Percentiles rank a stretch among this genome's conserved stretches.
Evolutionary conservation across 208 protist species (phyloP).

Genomic region (Acanthamoeba divionensis): DNA sequence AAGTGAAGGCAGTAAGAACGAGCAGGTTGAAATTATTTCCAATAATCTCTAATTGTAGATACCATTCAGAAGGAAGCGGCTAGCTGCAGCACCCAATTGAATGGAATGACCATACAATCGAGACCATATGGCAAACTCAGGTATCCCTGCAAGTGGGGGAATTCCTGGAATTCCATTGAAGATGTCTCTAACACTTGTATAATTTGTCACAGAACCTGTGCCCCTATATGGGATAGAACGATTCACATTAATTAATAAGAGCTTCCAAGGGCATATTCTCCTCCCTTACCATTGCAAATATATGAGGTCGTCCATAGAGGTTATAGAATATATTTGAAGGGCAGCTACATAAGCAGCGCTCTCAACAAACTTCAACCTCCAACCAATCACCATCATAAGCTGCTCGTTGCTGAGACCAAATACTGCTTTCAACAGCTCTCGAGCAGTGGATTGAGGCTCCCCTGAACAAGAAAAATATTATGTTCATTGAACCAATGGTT

Average conservation of each 20-base stretch:
- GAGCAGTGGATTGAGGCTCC: background rate
- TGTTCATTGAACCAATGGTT: too few relatives aligned
- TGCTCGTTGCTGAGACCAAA: background rate
- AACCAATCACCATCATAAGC: background rate
- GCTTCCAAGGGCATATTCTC: background rate
- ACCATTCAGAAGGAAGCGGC: background rate
- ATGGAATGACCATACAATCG: background rate
- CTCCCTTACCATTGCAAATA: background rate
- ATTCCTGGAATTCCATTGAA: background rate
- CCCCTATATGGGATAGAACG: background rate
- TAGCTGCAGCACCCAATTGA: background rate
- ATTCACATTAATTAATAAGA: background rate
- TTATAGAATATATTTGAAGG: background rate
- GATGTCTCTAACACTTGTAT: background rate
- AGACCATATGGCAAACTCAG: slow-evolving; percentile 22
- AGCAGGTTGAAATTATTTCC: too few relatives aligned
- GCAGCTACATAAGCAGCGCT: background rate
- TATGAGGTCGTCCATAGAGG: background rate
- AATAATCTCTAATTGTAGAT: too few relatives aligned
- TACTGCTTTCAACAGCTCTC: background rate
- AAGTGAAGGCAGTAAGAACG: too few relatives aligned
- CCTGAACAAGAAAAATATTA: too few relatives aligned
- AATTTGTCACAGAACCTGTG: background rate
- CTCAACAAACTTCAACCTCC: background rate
- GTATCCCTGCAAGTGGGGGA: background rate